Base-by-base conservation (phyloP, 2,329 filamentous ascomycete species). In the Colletotrichum lupini region DNA sequence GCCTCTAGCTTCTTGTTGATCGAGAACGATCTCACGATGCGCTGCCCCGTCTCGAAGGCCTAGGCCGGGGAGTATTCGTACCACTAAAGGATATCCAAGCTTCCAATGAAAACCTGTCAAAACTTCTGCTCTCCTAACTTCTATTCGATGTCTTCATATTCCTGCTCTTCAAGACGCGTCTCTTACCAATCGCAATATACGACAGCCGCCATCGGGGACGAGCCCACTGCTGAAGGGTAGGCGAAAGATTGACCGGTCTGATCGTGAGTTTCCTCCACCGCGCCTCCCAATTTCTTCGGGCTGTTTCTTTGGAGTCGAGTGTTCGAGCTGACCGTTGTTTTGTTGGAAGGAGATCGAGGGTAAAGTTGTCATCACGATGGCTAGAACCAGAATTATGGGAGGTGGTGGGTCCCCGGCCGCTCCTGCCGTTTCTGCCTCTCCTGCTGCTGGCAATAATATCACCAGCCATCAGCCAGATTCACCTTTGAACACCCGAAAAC, bases 1-100 rank as follows among this genome's bases (percentile, higher is more conserved):
- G 24, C n/a, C 1, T 1, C 1, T 16, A 0, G 1, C 1, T 8
- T 30, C 59, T 8, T 9, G 12, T 5, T 11, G 24, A 7, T 5
- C 3, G 19, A 19, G 19, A 62, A 5, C 12, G 5, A 32, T 19
- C 16, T 62, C 37, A 49, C 19, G 37, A 22, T 30, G 37, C 4
- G 12, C 12, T 62, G 9, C 5, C 19, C 19, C 26, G 16, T 4
- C 8, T 22, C 2, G 16, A 49, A 37, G 4, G 2, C 24, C 16
- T 35, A 8, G 11, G 22, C 19, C 24, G 24, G 58, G 6, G 12
- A 42, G 24, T 19, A 16, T 7, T n/a, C 4, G 3, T 28, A 7
- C 26, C 14, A 26, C 14, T 22, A 6, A n/a, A n/a, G 4, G 7
- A 4, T 14, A 3, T 49, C 35, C 11, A 16, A 42, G 5, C 14